Percentiles rank a stretch among this genome's conserved stretches.
Evolutionary conservation across 2,329 filamentous ascomycete species (phyloP).

Genomic region (Monilinia vaccinii-corymbosi): DNA sequence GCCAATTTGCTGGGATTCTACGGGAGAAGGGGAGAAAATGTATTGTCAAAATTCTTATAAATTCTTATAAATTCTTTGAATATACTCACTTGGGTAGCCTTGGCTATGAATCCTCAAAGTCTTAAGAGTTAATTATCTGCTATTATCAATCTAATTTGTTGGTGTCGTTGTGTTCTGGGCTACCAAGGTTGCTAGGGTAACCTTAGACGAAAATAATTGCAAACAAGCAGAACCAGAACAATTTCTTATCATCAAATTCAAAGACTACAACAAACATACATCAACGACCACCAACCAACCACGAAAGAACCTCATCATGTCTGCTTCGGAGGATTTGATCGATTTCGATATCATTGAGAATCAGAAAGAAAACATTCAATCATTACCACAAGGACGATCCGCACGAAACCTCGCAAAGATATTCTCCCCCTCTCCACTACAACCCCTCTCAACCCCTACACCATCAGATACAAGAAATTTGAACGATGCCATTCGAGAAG

Average conservation of each 20-base stretch:
- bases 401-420: slow-evolving; percentile 80
- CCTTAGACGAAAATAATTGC: background rate
- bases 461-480: slow-evolving; percentile 66
- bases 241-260: background rate
- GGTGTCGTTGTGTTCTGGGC: background rate
- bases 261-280: background rate
- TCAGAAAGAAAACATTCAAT: slow-evolving; percentile 97
- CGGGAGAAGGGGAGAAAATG: too few relatives aligned
- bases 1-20: too few relatives aligned
- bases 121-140: too few relatives aligned
- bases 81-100: too few relatives aligned
- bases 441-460: slow-evolving; percentile 51
- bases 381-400: slow-evolving; percentile 78
- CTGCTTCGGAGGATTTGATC: slow-evolving; percentile 47
- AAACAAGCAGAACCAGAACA: background rate
- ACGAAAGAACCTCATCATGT: slow-evolving; percentile 26
- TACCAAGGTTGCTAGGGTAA: background rate
- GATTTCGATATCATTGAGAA: slow-evolving; percentile 89
- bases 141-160: too few relatives aligned
- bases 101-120: too few relatives aligned
- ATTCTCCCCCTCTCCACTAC: slow-evolving; percentile 58
- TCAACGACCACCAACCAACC: background rate
- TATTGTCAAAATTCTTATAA: too few relatives aligned
- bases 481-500: slow-evolving; percentile 69
- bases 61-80: too few relatives aligned